phyloP scores from a whole-genome alignment of 805 yeast genomes.

The Saccharomycopsis guyanensis region DNA sequence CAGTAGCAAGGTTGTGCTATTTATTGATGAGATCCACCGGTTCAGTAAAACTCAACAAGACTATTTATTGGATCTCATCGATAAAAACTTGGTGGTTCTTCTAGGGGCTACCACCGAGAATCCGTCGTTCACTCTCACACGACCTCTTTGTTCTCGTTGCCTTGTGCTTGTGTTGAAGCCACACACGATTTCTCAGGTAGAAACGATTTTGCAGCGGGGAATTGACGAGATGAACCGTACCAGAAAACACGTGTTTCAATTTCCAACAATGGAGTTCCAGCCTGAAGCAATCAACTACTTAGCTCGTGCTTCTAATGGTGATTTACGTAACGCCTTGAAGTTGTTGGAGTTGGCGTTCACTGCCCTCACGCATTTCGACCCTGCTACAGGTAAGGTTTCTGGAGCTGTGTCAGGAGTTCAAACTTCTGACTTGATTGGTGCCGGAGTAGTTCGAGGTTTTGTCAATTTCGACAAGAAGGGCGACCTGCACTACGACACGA shows the following conservation, averaged over 20 bases:
- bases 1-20: conserved; percentile 56
- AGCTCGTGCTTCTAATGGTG: conserved; percentile 76
- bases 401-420: conserved; percentile 7
- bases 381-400: conserved; percentile 8
- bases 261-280: conserved; percentile 44
- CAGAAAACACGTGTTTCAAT: conserved; percentile 43
- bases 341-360: conserved; percentile 61
- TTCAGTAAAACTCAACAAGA: conserved; percentile 86
- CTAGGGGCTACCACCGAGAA: conserved; percentile 98
- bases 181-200: conserved; percentile 42
- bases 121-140: conserved; percentile 73
- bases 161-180: conserved; percentile 64
- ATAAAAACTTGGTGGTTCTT: conserved; percentile 69
- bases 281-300: conserved; percentile 58
- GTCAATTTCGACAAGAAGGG: conserved; percentile 79
- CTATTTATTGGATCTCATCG: conserved; percentile 73
- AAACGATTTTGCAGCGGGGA: conserved; percentile 49
- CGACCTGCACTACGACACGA: conserved; percentile 90
- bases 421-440: conserved; percentile 40
- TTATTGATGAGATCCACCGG: conserved; percentile 90
- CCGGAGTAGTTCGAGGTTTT: conserved; percentile 57
- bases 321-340: conserved; percentile 78
- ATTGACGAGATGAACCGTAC: conserved; percentile 50
- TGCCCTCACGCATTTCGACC: conserved; percentile 34
- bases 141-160: conserved; percentile 80